Evolutionary conservation across 768 basidiomycete species (phyloP), one percentile per base, ranked within the genome.

Genomic region (Mycena sanguinolenta): DNA sequence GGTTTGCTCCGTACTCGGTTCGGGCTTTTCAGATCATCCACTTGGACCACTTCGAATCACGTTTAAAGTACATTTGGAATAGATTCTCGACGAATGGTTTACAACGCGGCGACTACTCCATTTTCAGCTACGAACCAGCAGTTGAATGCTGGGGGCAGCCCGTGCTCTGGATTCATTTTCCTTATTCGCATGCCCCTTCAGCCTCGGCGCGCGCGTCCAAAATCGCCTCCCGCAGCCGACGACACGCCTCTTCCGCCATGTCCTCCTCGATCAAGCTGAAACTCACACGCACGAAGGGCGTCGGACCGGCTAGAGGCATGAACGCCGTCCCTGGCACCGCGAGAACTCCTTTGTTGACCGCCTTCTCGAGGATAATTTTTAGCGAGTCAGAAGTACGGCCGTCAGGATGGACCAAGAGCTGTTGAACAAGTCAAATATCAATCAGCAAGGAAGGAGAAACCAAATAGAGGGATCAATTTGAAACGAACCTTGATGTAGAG

Each of bases 401-500:
- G 39, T 59, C 50, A 3, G 50, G 9, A 25, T 70, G 65, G 0
- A 70, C 62, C 4, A 69, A 60, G 23, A 70, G 52, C 59, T 70
- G 44, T n/a, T 27, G n/a, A n/a, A n/a, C n/a, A n/a, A n/a, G n/a
- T n/a, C n/a, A n/a, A n/a, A n/a, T n/a, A n/a, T n/a, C n/a, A n/a
- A n/a, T n/a, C n/a, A n/a, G n/a, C n/a, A n/a, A n/a, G n/a, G n/a
- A n/a, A n/a, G n/a, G n/a, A n/a, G n/a, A n/a, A n/a, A n/a, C n/a
- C n/a, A n/a, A n/a, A n/a, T n/a, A n/a, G 32, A 34, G 32, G 4
- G 32, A 34, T 34, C 6, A 34, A 5, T 34, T 34, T 10, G 32
- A 10, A 10, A 10, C 32, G 1, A 21, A 75, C 73, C 80, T 81
- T 88, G 16, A 57, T 87, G 85, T 90, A 93, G 71, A 92, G 84